Base-by-base conservation (phyloP, 1,139 yeast species). In the Lodderomyces margitis region DNA sequence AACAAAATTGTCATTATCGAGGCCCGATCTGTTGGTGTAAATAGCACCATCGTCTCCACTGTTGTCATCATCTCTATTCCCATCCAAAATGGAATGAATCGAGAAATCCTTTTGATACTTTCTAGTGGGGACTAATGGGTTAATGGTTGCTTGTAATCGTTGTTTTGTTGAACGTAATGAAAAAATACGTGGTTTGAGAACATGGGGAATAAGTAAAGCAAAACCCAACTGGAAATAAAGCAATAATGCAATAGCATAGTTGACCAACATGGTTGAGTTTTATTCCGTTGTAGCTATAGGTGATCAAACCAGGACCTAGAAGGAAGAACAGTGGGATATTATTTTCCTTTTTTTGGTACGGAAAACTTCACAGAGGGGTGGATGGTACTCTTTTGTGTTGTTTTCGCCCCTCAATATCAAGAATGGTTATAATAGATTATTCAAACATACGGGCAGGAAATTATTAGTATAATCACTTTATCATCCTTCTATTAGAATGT, bases 401-500 rank as follows among this genome's bases (percentile, higher is more conserved):
- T 15, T 28, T 28, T 28, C 12, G 17, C 32, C 32, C 32, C 32
- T 15, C 14, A 28, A n/a, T n/a, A n/a, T n/a, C n/a, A n/a, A n/a
- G n/a, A n/a, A n/a, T n/a, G n/a, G n/a, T n/a, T n/a, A n/a, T n/a
- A n/a, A n/a, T n/a, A n/a, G n/a, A n/a, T n/a, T n/a, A n/a, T n/a
- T n/a, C n/a, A n/a, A n/a, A n/a, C n/a, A n/a, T n/a, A n/a, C n/a
- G n/a, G n/a, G n/a, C n/a, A n/a, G n/a, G n/a, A n/a, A n/a, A n/a
- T n/a, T n/a, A n/a, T n/a, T n/a, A n/a, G n/a, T n/a, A n/a, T n/a
- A n/a, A n/a, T n/a, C n/a, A n/a, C n/a, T n/a, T 19, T 7, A 3
- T n/a, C 27, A n/a, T 11, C n/a, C 20, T 20, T 28, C n/a, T 20
- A 5, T 35, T 42, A 49, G 43, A 46, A 49, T 10, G 70, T 64